Evolutionary conservation across 2,329 filamentous ascomycete genomes (phyloP).

Genomic region (Aspergillus felis): DNA sequence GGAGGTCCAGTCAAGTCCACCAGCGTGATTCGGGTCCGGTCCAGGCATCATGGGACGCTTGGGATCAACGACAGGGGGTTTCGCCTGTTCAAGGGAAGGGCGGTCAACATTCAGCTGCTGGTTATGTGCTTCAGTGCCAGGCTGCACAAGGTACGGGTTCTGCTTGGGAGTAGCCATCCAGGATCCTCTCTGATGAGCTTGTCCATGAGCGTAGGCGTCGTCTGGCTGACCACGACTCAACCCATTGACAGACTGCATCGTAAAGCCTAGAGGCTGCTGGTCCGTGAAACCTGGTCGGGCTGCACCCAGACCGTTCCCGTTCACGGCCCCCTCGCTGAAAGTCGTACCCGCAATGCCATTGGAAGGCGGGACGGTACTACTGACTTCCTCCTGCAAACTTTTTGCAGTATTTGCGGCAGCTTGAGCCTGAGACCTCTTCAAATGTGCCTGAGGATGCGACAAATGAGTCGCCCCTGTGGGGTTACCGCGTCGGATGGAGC

Average conservation of each 20-base stretch:
- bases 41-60: constrained; percentile 55
- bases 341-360: constrained; percentile 41
- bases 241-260: constrained; percentile 40
- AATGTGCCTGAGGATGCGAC: constrained; percentile 84
- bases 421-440: constrained; percentile 65
- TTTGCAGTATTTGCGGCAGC: constrained; percentile 42
- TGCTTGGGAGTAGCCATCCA: constrained; percentile 45
- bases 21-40: constrained; percentile 56
- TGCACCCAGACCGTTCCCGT: constrained; percentile 38
- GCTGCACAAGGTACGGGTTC: constrained; percentile 42
- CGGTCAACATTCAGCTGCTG: constrained; percentile 44
- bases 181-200: constrained; percentile 36
- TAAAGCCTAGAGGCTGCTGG: constrained; percentile 42
- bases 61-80: constrained; percentile 37
- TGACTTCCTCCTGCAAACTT: constrained; percentile 43
- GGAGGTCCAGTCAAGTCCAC: constrained; percentile 67
- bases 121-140: constrained; percentile 37
- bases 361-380: constrained; percentile 41
- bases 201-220: constrained; percentile 33
- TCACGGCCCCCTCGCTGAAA: constrained; percentile 41
- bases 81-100: constrained; percentile 41
- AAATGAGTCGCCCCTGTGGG: constrained; percentile 92
- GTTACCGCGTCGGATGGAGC: constrained; percentile 92
- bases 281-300: constrained; percentile 38
- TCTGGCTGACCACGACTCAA: constrained; percentile 38